phyloP scores from a whole-genome alignment of 768 basidiomycete species.

The Porpolomopsis calyptriformis region DNA sequence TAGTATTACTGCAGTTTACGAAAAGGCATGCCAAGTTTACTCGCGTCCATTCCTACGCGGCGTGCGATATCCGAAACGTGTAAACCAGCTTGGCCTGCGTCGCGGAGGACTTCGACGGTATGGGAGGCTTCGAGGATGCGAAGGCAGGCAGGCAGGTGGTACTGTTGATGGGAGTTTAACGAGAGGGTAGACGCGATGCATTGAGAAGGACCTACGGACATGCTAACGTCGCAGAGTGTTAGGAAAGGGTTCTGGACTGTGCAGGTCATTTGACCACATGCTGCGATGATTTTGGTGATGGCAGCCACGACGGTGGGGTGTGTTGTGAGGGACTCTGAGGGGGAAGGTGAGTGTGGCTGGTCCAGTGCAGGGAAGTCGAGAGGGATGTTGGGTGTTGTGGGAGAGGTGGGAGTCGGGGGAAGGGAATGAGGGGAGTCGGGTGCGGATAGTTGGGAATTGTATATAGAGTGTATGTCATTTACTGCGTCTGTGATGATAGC shows the following conservation, averaged over 20 bases:
- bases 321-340: conserved; percentile 43
- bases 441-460: conserved; percentile 18
- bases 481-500: conserved; percentile 57
- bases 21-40: conserved; percentile 38
- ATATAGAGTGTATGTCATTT: conserved; percentile 56
- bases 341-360: conserved; percentile 35
- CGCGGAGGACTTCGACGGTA: conserved; percentile 57
- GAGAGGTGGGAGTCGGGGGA: conserved; percentile 15
- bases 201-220: conserved; percentile 41
- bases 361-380: conserved; percentile 54
- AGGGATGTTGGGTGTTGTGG: conserved; percentile 19
- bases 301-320: conserved; percentile 52
- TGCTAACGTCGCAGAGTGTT: conserved; percentile 60
- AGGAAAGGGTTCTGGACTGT: conserved; percentile 61
- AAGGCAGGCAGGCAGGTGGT: conserved; percentile 66
- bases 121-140: conserved; percentile 65
- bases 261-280: conserved; percentile 54
- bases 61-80: conserved; percentile 39
- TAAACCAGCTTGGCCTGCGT: conserved; percentile 43
- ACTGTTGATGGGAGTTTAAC: conserved; percentile 32
- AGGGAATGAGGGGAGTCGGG: conserved; percentile 6
- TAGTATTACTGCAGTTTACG: background rate
- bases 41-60: conserved; percentile 33
- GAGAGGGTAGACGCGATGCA: background rate
- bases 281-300: conserved; percentile 54